These are phyloP conservation scores for Helotiales sp. DNA, from an alignment of 2,329 filamentous ascomycete species.

Conservation along the genomic window DNA sequence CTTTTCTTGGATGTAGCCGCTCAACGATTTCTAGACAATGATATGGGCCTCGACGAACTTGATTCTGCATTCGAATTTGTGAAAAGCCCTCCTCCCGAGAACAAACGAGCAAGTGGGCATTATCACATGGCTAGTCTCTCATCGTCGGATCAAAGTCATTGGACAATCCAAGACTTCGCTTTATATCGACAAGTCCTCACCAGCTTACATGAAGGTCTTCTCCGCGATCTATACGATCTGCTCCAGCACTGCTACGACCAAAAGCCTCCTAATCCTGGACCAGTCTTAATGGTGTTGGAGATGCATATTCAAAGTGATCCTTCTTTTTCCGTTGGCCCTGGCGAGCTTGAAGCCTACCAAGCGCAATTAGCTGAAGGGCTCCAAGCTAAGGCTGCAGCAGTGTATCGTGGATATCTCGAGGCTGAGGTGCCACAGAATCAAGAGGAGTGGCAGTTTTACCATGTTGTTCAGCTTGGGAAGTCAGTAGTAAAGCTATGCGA, in stretches of 20 bases:
- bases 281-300: constrained; percentile 75
- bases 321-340: constrained; percentile 68
- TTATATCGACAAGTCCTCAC: constrained; percentile 75
- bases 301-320: constrained; percentile 80
- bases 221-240: constrained; percentile 85
- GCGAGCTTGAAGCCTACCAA: constrained; percentile 71
- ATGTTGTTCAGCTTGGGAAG: constrained; percentile 87
- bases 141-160: constrained; percentile 59
- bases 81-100: constrained; percentile 69
- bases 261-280: constrained; percentile 81
- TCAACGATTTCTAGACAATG: constrained; percentile 81
- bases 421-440: constrained; percentile 77
- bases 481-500: constrained; percentile 82
- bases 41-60: constrained; percentile 77
- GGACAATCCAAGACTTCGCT: constrained; percentile 69
- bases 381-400: constrained; percentile 70
- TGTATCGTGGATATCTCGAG: constrained; percentile 77
- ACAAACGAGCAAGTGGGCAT: constrained; percentile 46
- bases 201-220: constrained; percentile 74
- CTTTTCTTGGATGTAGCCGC: constrained; percentile 81
- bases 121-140: constrained; percentile 43
- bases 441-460: constrained; percentile 85
- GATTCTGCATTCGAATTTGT: constrained; percentile 81
- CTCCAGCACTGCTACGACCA: constrained; percentile 85
- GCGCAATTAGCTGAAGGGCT: constrained; percentile 72